Base-by-base conservation (phyloP, 2,329 filamentous ascomycete species). In the Cladophialophora exuberans region DNA sequence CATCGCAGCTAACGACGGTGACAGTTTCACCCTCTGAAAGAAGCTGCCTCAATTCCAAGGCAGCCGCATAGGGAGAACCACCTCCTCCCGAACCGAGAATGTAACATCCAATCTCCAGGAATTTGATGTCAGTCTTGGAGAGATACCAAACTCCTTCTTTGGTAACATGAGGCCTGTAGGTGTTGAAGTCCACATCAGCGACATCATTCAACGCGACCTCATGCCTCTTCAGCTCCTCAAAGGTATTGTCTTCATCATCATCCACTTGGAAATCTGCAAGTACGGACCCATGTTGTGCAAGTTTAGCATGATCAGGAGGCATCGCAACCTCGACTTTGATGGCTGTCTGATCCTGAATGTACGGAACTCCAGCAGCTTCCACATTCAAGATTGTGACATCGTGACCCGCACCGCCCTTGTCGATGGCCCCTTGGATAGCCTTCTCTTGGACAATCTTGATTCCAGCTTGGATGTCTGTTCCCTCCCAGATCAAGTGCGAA, bases 61-160 rank as follows among this genome's bases (percentile, higher is more conserved):
- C 75, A 15, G 70, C 72, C 2, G 70, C 70, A 52, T 73, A 75
- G 0, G 76, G 75, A n/a, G 72, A 75, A 3, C 76, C 76, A 36
- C 76, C 76, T 6, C 76, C 76, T 9, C 73, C 76, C n/a, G 73
- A 77, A 17, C 76, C 76, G 4, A 79, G 67, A 13, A 79, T 74
- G 53, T 78, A 78, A 57, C 76, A 78, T 3, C 76, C 76, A 25
- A 72, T 72, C 2, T 74, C 70, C 10, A 79, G 69, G 69, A 73
- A 79, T 4, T 69, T 65, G 1, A 78, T 62, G 57, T 79, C 76
- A 3, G 67, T 71, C 58, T 78, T 74, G 1, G 74, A 76, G 13
- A 79, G 65, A 55, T 69, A 67, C 77, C 76, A 79, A 36, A 68
- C 62, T 18, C 63, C 58, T 23, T 67, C 65, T 22, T 64, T 64